These are phyloP conservation scores for Spatholobus suberectus DNA, from an alignment of 306 rosid genomes.

Conservation along the genomic window DNA sequence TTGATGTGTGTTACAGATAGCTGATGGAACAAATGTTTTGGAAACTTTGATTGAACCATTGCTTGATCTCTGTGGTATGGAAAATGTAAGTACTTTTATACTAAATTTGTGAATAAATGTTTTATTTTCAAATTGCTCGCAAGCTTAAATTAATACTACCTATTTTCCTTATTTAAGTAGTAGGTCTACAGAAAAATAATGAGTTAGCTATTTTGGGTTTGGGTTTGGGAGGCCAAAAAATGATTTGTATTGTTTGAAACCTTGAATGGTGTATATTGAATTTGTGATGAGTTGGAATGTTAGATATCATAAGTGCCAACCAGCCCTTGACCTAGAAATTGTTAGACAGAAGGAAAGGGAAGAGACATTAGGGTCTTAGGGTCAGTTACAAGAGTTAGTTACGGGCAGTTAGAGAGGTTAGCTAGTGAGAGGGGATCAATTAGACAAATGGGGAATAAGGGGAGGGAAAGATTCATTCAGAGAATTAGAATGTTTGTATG, in stretches of 20 bases:
- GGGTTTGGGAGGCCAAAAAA: neutral
- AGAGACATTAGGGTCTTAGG: neutral
- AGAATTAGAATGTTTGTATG: neutral
- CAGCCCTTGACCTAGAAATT: neutral
- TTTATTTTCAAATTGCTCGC: slow-evolving; percentile 21
- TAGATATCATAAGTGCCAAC: neutral
- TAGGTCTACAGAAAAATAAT: slow-evolving; percentile 16
- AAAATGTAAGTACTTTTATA: slow-evolving; percentile 70
- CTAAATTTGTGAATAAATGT: slow-evolving; percentile 23
- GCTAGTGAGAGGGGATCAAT: neutral
- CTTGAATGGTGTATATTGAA: neutral
- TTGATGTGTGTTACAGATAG: slow-evolving; percentile 63
- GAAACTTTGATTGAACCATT: slow-evolving; percentile 76
- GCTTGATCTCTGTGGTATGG: slow-evolving; percentile 71
- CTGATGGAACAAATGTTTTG: slow-evolving; percentile 62
- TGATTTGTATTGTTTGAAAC: neutral
- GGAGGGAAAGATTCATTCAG: neutral
- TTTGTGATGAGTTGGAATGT: neutral
- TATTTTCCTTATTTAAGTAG: slow-evolving; percentile 19
- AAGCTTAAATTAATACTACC: slow-evolving; percentile 11
- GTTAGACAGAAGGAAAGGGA: neutral
- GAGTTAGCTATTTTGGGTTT: slow-evolving; percentile 21
- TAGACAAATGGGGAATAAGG: neutral
- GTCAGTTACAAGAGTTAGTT: neutral
- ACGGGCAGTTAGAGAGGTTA: neutral